Base-by-base conservation (phyloP, 805 yeast species). In the Scheffersomyces lignosus region DNA sequence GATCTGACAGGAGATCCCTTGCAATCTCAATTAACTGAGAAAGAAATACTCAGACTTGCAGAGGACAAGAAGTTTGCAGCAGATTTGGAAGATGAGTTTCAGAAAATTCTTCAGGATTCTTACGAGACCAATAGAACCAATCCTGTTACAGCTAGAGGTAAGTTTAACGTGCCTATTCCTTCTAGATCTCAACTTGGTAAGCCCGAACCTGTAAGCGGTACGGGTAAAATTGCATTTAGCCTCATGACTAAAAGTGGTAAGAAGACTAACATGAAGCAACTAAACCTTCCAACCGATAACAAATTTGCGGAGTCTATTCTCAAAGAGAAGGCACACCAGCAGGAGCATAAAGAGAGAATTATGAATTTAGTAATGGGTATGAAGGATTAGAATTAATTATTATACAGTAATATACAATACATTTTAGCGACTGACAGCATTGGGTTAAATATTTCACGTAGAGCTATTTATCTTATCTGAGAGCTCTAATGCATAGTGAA, bases 41-140 rank as follows among this genome's bases (percentile, higher is more conserved):
- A 29, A 1, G 41, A 38, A 20, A 18, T n/a, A 27, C 14, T 27
- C 25, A 29, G 28, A 6, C 18, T 31, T 4, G 40, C 33, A 3
- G 45, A 41, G 25, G 43, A 37, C 16, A 37, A 52, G 22, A 68
- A 68, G 41, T 69, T 77, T 18, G 73, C 69, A 22, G 75, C 70
- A 3, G 77, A 73, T 24, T 44, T 84, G 33, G 87, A 81, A 26
- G 69, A 60, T 34, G 84, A 82, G 47, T 76, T 78, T 41, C 74
- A 73, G 39, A 63, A 58, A 34, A 56, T 83, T 50, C 64, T 81
- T 41, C 49, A 61, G n/a, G 81, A 77, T 15, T 70, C 84, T 7
- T 60, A 77, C 40, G 73, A 66, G 17, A 55, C 64, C 58, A 43
- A 58, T 54, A 31, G 60, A 56, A 27, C 59, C 49, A 33, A 36